Evolutionary conservation across 345 rosid species (phyloP), one percentile per base, ranked within the genome.

Genomic region (Erucastrum elatum): DNA sequence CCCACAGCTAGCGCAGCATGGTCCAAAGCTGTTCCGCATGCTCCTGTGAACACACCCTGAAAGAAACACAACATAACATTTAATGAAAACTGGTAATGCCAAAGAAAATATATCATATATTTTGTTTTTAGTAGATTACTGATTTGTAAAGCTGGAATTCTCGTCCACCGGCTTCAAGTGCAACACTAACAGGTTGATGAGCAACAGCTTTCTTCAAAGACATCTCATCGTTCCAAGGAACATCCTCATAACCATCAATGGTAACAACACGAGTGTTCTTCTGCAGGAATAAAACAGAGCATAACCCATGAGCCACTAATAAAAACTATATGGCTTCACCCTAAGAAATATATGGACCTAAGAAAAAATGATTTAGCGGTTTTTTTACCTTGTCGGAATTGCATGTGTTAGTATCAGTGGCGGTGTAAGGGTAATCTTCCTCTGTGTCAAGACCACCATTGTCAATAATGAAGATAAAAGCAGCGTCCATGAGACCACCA

Each of bases 401-500:
- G 72, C 97, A 91, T 5, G 16, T 27, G 71, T 80, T 74, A 26
- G 6, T 88, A 85, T 44, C 16, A 13, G 95, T 87, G 35, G 87
- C 91, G 10, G 5, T 33, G 78, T 86, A 91, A 26, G 91, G 93
- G n/a, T 91, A 91, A 76, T 80, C 90, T 30, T 84, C 73, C 55
- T 87, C 89, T 0, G 87, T 5, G 34, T 85, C 87, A 30, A 91
- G 76, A 25, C 96, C 92, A 16, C 87, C 93, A 33, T 87, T 91
- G 3, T 70, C 70, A 5, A 76, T 72, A 60, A 91, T 89, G 67
- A 89, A 89, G 4, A 88, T 76, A 72, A 87, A 91, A 7, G 86
- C 93, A 0, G 10, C n/a, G 4, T 51, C 56, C 97, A 91, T 91
- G 4, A 90, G 89, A 70, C 97, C 97, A 35, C 97, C 97, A 70